Evolutionary conservation across 257 asterid species (phyloP).

Genomic region (Rubia yunnanensis): DNA sequence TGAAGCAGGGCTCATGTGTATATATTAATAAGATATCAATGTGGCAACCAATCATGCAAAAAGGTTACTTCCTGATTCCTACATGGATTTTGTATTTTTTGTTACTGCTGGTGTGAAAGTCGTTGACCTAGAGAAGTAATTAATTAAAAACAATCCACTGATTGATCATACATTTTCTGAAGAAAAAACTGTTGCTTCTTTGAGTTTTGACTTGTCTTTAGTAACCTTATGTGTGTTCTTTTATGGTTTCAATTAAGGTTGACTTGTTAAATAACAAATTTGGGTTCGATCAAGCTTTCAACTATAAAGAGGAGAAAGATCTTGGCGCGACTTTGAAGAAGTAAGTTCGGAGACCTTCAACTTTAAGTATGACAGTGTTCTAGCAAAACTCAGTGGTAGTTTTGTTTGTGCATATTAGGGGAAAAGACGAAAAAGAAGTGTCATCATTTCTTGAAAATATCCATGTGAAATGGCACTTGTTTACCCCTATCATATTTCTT

Average conservation of each 20-base stretch:
- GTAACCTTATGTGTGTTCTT: not conserved
- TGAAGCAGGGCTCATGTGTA: no score
- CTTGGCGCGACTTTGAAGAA: no score
- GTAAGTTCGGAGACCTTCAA: no score
- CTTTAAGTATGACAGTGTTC: no score
- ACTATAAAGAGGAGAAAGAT: constrained; percentile 27
- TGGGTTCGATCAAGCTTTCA: constrained; percentile 28
- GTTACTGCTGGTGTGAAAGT: no score
- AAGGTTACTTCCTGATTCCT: no score
- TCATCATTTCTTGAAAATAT: not conserved
- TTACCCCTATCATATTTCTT: no score
- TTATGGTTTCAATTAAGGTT: no score
- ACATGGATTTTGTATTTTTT: not conserved
- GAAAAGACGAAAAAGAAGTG: not conserved
- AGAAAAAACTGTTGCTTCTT: not conserved
- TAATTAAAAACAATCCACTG: not conserved
- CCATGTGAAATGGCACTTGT: not conserved
- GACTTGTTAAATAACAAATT: constrained; percentile 24
- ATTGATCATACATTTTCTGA: not conserved
- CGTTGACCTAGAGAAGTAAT: not conserved
- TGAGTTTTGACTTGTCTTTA: no score
- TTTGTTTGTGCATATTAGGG: constrained; percentile 8
- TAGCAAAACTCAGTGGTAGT: no score
- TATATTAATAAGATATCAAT: no score
- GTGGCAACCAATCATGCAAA: no score